Evolutionary conservation across 768 basidiomycete species (phyloP).

Genomic region (Pisolithus tinctorius): DNA sequence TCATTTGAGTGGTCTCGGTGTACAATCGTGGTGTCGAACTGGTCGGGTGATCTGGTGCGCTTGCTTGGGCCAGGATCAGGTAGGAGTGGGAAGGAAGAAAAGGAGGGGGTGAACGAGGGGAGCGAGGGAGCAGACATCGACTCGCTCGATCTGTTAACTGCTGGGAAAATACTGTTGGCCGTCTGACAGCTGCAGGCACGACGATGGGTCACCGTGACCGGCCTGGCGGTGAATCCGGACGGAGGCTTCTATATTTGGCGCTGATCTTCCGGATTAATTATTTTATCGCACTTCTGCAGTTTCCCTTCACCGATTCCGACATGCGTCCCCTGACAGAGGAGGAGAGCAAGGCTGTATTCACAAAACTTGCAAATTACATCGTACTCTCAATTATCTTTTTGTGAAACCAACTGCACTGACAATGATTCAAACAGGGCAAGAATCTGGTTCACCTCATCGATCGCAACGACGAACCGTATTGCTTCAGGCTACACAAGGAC

Average conservation of each 20-base stretch:
- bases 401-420: neutral
- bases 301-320: slow-evolving; percentile 10
- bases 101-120: slow-evolving; percentile 58
- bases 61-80: slow-evolving; percentile 37
- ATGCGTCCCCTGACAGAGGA: slow-evolving; percentile 98
- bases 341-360: slow-evolving; percentile 93
- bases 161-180: neutral
- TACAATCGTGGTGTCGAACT: slow-evolving; percentile 11
- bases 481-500: slow-evolving; percentile 92
- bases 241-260: neutral
- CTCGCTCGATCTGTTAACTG: slow-evolving; percentile 2
- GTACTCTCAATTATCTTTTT: slow-evolving; percentile 36
- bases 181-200: neutral
- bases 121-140: slow-evolving; percentile 50
- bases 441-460: slow-evolving; percentile 95
- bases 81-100: slow-evolving; percentile 62
- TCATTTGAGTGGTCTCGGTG: slow-evolving; percentile 10
- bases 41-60: slow-evolving; percentile 10
- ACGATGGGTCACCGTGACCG: too few relatives aligned
- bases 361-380: slow-evolving; percentile 96
- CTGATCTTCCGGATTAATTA: slow-evolving; percentile 7
- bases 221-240: too few relatives aligned
- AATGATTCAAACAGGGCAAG: slow-evolving; percentile 59
- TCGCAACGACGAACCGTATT: slow-evolving; percentile 88
- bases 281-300: slow-evolving; percentile 12